A percentile compares a stretch with the other conserved stretches of the same genome.
Evolutionary conservation across 768 basidiomycete species (phyloP).

Genomic region (Clavaria fumosa): DNA sequence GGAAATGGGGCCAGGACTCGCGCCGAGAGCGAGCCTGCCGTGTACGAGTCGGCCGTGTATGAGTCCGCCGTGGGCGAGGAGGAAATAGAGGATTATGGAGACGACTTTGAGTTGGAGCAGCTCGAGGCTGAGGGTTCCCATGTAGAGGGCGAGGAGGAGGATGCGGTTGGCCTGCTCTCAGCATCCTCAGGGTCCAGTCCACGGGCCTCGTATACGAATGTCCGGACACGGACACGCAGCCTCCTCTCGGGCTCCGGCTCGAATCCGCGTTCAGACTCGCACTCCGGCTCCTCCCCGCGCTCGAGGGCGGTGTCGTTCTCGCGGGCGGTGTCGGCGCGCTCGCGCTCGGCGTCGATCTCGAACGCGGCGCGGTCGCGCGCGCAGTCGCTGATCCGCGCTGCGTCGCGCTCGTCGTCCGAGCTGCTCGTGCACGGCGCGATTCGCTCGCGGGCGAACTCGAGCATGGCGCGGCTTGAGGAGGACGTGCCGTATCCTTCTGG

Average conservation of each 20-base stretch:
- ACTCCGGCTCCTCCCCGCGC: constrained; percentile 26
- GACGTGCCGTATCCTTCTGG: constrained; percentile 22
- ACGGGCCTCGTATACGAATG: constrained; percentile 28
- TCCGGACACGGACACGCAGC: constrained; percentile 21
- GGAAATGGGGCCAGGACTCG: constrained; percentile 15
- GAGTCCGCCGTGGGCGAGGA: constrained; percentile 15
- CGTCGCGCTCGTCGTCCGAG: constrained; percentile 44
- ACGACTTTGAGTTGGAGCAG: constrained; percentile 24
- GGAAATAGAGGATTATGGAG: constrained; percentile 15
- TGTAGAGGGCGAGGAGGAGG: constrained; percentile 48
- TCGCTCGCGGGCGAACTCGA: constrained; percentile 46
- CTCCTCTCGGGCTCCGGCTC: constrained; percentile 22
- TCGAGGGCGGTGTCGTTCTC: constrained; percentile 23
- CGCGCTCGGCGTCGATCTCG: constrained; percentile 22
- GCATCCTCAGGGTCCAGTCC: constrained; percentile 29
- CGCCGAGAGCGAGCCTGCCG: constrained; percentile 15
- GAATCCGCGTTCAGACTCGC: constrained; percentile 19
- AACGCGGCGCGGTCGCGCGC: constrained; percentile 42
- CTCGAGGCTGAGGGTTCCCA: constrained; percentile 37
- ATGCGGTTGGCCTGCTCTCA: constrained; percentile 40
- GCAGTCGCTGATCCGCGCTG: constrained; percentile 53
- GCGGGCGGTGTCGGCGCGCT: constrained; percentile 29
- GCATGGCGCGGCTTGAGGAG: constrained; percentile 53
- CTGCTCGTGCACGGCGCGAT: constrained; percentile 35
- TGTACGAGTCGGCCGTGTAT: constrained; percentile 8